These are phyloP conservation scores for Casuarina cunninghamiana DNA, from an alignment of 306 rosid species.

Conservation along the genomic window DNA sequence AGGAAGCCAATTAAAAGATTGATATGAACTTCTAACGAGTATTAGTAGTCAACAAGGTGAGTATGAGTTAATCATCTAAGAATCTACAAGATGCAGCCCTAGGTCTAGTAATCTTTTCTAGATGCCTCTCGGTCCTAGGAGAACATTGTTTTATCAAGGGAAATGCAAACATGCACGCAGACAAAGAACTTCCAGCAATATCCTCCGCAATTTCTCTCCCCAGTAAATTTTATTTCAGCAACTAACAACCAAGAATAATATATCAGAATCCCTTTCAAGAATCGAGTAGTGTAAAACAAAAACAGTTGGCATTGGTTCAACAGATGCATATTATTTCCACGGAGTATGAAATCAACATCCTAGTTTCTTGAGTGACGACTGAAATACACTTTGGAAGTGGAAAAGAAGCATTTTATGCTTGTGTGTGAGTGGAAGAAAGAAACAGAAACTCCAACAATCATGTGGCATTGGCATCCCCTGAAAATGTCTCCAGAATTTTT, in stretches of 20 bases:
- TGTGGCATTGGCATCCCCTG: background rate
- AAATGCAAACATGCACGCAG: background rate
- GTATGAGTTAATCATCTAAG: background rate
- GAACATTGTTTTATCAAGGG: background rate
- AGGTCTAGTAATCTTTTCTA: background rate
- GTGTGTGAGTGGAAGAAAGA: background rate
- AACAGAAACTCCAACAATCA: background rate
- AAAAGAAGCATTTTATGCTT: background rate
- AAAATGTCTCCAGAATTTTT: background rate
- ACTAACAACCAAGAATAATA: background rate
- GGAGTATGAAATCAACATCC: background rate
- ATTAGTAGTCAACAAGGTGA: background rate
- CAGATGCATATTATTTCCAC: background rate
- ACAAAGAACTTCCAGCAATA: background rate
- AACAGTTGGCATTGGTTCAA: background rate
- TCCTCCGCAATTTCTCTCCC: background rate
- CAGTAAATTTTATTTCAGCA: background rate
- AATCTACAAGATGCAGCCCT: background rate
- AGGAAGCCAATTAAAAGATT: background rate
- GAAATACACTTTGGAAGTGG: background rate
- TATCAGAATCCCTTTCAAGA: background rate
- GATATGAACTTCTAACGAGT: background rate
- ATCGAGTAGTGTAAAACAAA: background rate
- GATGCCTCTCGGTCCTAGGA: conserved; percentile 4
- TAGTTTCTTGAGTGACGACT: background rate